Base-by-base conservation (phyloP, 75 land plant species). In the Cunninghamia lanceolata region DNA sequence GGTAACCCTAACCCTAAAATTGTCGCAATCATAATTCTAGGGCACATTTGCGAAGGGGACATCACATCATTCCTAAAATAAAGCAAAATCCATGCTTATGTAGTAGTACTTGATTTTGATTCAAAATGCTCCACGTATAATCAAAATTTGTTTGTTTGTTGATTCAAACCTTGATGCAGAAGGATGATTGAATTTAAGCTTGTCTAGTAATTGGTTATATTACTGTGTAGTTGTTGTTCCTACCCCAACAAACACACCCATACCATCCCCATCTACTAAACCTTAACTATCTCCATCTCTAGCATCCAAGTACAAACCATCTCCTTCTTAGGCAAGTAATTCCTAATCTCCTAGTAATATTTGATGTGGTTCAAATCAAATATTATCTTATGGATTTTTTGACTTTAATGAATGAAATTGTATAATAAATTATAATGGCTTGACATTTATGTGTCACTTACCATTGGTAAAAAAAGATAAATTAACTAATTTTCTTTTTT, bases 171-270 rank as follows among this genome's bases (percentile, higher is more conserved):
- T 40, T 40, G 40, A 42, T 35, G 1, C 19, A 9, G 68, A 84
- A 25, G 73, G 16, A 6, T 32, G 53, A 15, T 76, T 36, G 32
- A 38, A 30, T 36, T n/a, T n/a, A n/a, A n/a, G n/a, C n/a, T n/a
- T n/a, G n/a, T n/a, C n/a, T n/a, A n/a, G n/a, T 76, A 21, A 25
- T 63, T 86, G 43, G 45, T 53, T 25, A 59, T n/a, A 66, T 63
- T 38, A 17, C 34, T 82, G 47, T 70, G n/a, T 87, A 87, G 91
- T 87, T 47, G 86, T 46, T 42, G 47, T 84, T 66, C n/a, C n/a
- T n/a, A n/a, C n/a, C n/a, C n/a, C n/a, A n/a, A n/a, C n/a, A n/a
- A n/a, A n/a, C n/a, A n/a, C n/a, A n/a, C n/a, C n/a, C n/a, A n/a
- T n/a, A n/a, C n/a, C n/a, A n/a, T n/a, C n/a, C n/a, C n/a, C n/a